These are phyloP conservation scores for Arthrinium phaeospermum DNA, from an alignment of 2,329 filamentous ascomycete species.

Conservation along the genomic window DNA sequence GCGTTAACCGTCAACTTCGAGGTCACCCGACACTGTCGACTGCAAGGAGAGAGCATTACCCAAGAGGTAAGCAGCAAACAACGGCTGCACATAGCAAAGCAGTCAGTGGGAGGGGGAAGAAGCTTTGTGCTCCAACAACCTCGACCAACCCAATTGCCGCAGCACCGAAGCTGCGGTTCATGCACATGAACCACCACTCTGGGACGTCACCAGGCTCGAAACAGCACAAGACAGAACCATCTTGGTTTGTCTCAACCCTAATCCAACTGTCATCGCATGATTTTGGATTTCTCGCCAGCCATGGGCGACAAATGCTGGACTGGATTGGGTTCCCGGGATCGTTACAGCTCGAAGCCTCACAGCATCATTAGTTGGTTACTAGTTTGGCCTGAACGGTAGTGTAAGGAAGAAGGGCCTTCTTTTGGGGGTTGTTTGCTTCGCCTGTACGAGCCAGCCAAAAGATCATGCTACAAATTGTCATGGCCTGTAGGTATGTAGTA, in stretches of 20 bases:
- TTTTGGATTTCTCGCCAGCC: constrained; percentile 13
- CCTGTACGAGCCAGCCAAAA: neutral
- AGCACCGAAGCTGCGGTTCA: constrained; percentile 11
- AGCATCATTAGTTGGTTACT: neutral
- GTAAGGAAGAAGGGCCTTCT: neutral
- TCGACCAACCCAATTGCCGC: neutral
- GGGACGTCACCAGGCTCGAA: constrained; percentile 14
- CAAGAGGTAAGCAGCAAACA: constrained; percentile 4
- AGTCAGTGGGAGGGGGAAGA: neutral
- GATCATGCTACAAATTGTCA: neutral
- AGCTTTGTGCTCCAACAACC: constrained; percentile 1
- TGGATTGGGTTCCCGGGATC: neutral
- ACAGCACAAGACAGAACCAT: constrained; percentile 10
- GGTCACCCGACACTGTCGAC: neutral
- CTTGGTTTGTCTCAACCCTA: constrained; percentile 16
- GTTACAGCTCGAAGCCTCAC: constrained; percentile 13
- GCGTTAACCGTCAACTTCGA: neutral
- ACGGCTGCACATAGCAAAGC: neutral
- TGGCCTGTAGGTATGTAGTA: neutral
- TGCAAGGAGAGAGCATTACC: neutral
- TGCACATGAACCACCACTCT: constrained; percentile 15
- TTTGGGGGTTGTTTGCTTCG: neutral
- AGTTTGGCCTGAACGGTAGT: neutral
- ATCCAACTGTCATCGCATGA: constrained; percentile 10
- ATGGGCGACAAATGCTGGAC: neutral